Percentiles rank a stretch among this genome's conserved stretches.
These are phyloP conservation scores for Aspergillus sp. DNA, from an alignment of 2,329 filamentous ascomycete genomes.

Conservation along the genomic window DNA sequence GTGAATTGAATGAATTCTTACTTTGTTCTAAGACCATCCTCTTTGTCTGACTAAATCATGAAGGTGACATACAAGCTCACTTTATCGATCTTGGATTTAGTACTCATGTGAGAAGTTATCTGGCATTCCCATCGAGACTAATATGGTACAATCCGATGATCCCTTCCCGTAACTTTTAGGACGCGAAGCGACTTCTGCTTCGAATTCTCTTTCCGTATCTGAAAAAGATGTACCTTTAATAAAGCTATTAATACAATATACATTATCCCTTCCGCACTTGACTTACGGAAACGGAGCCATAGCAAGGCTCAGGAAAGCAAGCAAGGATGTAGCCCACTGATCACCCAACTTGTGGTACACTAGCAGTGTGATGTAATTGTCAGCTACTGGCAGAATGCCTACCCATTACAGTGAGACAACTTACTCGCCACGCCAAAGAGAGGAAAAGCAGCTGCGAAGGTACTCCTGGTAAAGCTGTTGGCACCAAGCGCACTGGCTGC, in stretches of 20 bases:
- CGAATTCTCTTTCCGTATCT: constrained; percentile 36
- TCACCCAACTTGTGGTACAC: constrained; percentile 41
- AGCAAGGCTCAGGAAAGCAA: constrained; percentile 38
- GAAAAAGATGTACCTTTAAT: constrained; percentile 28
- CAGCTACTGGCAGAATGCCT: not conserved
- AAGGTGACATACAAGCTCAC: no score
- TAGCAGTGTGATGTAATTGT: not conserved
- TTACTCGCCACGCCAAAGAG: constrained; percentile 59
- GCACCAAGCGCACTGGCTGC: constrained; percentile 68
- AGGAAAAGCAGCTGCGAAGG: constrained; percentile 74
- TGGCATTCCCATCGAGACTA: no score
- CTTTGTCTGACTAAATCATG: no score
- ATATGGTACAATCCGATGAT: not conserved
- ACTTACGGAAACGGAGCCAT: constrained; percentile 43
- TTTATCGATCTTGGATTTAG: no score
- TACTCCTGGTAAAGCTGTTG: constrained; percentile 73
- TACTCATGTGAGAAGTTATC: no score
- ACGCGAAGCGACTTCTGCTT: constrained; percentile 27
- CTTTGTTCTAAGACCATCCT: no score
- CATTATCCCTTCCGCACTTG: not conserved
- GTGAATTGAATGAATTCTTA: no score
- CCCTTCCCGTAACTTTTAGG: not conserved
- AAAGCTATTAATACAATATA: not conserved
- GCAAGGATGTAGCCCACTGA: constrained; percentile 41
- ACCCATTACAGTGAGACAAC: not conserved